Evolutionary conservation across 805 yeast species (phyloP), one percentile per base, ranked within the genome.

Genomic region (Yarrowia osloensis): DNA sequence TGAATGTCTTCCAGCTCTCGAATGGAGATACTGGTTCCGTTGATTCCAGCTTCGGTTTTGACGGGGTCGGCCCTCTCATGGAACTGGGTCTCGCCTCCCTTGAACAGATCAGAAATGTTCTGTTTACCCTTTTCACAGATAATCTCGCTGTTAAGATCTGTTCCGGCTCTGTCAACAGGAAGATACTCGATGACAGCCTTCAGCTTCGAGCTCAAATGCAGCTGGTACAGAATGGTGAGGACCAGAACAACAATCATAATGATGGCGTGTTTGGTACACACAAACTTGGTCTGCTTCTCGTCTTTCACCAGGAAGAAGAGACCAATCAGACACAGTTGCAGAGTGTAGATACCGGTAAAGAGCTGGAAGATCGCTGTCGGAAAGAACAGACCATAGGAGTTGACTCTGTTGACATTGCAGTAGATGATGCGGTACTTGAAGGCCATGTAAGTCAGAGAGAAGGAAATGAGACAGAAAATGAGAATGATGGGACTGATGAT

Each of bases 401-500:
- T 35, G 26, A 57, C 63, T 12, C 63, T 97, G 97, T 89, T 94
- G 2, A 89, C 83, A 22, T 77, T 78, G 69, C 82, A 81, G 74
- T 82, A 87, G 57, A 87, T 84, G 71, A 84, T 86, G 69, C 84
- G 84, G 74, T 89, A 89, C 75, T 89, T 90, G 80, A 85, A 89
- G 6, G 94, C 89, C 13, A 88, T 71, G 67, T 85, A 79, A 8
- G 86, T 83, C 62, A 90, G 72, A 0, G 81, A 73, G 71, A 90
- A 86, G 0, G 90, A 81, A 22, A 89, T 73, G 15, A 81, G 73
- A 42, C 87, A 81, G 71, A 89, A 85, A 0, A 89, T 76, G 11
- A 89, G 79, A 13, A 92, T 89, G 66, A 90, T 70, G 0, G 98
- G 98, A 0, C 96, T 87, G 8, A 93, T 84, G 4, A 91, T 84